Evolutionary conservation across 2,329 filamentous ascomycete species (phyloP).

Genomic region (Aphanocladium album): DNA sequence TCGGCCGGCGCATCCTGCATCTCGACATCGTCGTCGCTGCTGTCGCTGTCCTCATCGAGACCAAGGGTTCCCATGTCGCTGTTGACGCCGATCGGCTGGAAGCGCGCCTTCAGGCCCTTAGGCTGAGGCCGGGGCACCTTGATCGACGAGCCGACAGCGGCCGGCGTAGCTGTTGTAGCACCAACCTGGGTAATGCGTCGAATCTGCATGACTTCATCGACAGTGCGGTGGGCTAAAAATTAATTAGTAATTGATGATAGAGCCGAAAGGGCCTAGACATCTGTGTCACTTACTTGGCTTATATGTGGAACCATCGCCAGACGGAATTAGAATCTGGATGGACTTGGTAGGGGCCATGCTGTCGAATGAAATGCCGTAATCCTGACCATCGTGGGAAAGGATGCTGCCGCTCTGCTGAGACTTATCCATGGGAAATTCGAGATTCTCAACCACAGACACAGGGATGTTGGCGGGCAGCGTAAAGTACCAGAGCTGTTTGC

Average conservation of each 20-base stretch:
- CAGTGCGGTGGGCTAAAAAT: slow-evolving; percentile 29
- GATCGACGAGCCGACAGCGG: slow-evolving; percentile 40
- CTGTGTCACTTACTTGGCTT: slow-evolving; percentile 41
- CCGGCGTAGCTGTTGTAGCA: slow-evolving; percentile 24
- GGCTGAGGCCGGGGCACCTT: slow-evolving; percentile 60
- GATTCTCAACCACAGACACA: slow-evolving; percentile 60
- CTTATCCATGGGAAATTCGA: slow-evolving; percentile 56
- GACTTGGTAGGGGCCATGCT: slow-evolving; percentile 43
- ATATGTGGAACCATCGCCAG: slow-evolving; percentile 49
- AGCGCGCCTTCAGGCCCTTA: slow-evolving; percentile 61
- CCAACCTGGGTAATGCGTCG: slow-evolving; percentile 56
- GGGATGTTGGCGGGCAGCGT: slow-evolving; percentile 65
- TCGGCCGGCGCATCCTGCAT: slow-evolving; percentile 36
- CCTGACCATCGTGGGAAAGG: slow-evolving; percentile 57
- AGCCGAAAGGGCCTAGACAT: too few relatives aligned
- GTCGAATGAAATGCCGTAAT: slow-evolving; percentile 57
- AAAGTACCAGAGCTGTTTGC: slow-evolving; percentile 78
- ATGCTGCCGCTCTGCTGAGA: slow-evolving; percentile 48
- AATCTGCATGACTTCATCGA: slow-evolving; percentile 60
- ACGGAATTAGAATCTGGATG: slow-evolving; percentile 58
- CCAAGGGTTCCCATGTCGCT: slow-evolving; percentile 34
- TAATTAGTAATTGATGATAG: slow-evolving; percentile 1
- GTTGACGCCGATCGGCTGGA: slow-evolving; percentile 57
- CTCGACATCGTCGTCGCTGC: slow-evolving; percentile 39
- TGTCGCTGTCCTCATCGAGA: slow-evolving; percentile 26